Evolutionary conservation across 495 filamentous ascomycete species (phyloP).

Genomic region (Daldinia grandis): DNA sequence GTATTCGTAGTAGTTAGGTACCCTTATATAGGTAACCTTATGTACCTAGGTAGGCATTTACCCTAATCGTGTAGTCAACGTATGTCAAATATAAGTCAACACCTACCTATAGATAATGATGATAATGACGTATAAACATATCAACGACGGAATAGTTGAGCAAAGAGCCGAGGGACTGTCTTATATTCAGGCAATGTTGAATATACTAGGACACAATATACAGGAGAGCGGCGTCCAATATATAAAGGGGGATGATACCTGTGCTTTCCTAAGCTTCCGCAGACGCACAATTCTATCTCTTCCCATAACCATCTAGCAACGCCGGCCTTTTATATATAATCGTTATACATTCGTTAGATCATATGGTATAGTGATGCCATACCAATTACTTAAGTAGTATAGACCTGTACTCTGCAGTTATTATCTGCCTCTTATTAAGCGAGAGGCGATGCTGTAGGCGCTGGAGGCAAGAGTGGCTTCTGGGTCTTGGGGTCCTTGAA

Average conservation of each 20-base stretch:
- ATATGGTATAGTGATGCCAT: neutral
- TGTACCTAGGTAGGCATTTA: too few relatives aligned
- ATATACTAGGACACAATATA: neutral
- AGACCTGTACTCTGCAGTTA: neutral
- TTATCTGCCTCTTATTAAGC: neutral
- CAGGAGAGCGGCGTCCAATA: neutral
- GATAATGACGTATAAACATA: neutral
- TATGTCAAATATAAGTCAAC: too few relatives aligned
- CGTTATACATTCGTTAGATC: constrained; percentile 9
- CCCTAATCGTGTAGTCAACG: too few relatives aligned
- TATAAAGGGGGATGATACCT: neutral
- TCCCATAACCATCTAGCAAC: neutral
- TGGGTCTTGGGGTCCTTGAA: constrained; percentile 64
- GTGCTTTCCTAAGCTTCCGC: constrained; percentile 4
- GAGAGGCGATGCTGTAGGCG: constrained; percentile 28
- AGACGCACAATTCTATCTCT: neutral
- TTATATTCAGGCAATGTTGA: constrained; percentile 7
- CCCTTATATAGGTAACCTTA: too few relatives aligned
- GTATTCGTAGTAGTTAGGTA: too few relatives aligned
- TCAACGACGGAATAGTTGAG: neutral
- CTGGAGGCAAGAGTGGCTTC: constrained; percentile 50
- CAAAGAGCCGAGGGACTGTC: constrained; percentile 11
- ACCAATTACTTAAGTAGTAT: neutral
- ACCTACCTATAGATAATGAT: too few relatives aligned
- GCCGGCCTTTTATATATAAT: constrained; percentile 5